A percentile compares a stretch with the other conserved stretches of the same genome.
phyloP scores from a whole-genome alignment of 164 flowering plant species.

The Sextonia rubra region DNA sequence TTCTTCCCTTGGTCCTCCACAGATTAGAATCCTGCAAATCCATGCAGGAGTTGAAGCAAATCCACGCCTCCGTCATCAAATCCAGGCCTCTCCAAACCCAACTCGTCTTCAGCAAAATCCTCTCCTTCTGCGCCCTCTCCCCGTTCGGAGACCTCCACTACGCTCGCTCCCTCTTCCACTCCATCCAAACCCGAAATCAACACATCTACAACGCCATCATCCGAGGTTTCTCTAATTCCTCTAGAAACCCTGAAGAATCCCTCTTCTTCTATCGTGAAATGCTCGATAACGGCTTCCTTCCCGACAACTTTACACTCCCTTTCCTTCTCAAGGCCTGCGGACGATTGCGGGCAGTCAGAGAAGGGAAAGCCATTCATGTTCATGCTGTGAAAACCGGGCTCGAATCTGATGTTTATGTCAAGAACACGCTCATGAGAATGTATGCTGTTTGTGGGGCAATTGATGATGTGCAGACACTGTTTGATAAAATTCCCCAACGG shows the following conservation, averaged over 20 bases:
- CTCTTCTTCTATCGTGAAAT: constrained; percentile 9
- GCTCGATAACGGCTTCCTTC: constrained; percentile 9
- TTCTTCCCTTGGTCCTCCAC: constrained; percentile 10
- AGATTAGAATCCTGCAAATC: constrained; percentile 14
- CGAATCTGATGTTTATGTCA: constrained; percentile 13
- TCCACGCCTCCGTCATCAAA: constrained; percentile 15
- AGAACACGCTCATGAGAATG: constrained; percentile 15
- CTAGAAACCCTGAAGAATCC: constrained; percentile 1
- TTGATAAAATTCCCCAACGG: constrained; percentile 1
- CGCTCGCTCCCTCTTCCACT: constrained; percentile 8
- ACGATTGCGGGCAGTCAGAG: constrained; percentile 1
- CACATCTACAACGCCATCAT: constrained; percentile 16
- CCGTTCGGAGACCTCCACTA: constrained; percentile 14
- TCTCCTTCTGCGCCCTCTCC: constrained; percentile 12
- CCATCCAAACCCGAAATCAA: constrained; percentile 2
- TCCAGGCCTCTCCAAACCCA: constrained; percentile 12
- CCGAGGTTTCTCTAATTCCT: constrained; percentile 10
- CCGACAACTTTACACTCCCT: constrained; percentile 18
- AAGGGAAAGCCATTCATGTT: constrained; percentile 16
- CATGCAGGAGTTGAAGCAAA: constrained; percentile 19
- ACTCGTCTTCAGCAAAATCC: constrained; percentile 14
- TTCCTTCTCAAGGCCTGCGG: constrained; percentile 18
- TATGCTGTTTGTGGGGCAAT: constrained; percentile 16
- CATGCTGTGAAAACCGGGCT: constrained; percentile 16
- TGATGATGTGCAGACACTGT: constrained; percentile 7